Evolutionary conservation across 139 green algal genomes (phyloP).

Genomic region (Trebouxia sp.): DNA sequence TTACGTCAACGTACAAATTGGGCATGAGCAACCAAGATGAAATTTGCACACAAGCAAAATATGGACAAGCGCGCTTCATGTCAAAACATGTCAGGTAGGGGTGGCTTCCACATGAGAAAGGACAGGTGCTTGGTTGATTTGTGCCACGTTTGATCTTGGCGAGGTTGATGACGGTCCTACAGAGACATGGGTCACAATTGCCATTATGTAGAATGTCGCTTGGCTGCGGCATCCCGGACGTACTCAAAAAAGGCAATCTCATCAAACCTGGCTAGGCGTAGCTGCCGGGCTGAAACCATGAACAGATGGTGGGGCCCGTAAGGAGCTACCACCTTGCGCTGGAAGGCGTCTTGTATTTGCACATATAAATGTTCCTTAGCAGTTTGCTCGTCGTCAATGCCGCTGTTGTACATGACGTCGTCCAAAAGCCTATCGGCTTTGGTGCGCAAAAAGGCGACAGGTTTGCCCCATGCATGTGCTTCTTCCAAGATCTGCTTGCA

Average conservation of each 20-base stretch:
- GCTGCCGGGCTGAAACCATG: constrained; percentile 2
- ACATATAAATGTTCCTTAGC: constrained; percentile 13
- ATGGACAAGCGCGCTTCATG: constrained; percentile 21
- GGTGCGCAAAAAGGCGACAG: constrained; percentile 11
- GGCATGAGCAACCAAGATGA: constrained; percentile 21
- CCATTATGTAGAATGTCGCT: constrained; percentile 7
- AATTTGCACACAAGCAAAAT: constrained; percentile 21
- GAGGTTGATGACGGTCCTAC: background rate
- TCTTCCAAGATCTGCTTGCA: constrained; percentile 4
- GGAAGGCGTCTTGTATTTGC: constrained; percentile 17
- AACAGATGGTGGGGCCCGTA: constrained; percentile 8
- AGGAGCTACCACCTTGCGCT: background rate
- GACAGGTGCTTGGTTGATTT: constrained; percentile 16
- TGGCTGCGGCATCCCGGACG: constrained; percentile 6
- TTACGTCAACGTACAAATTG: background rate
- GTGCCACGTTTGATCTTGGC: constrained; percentile 22
- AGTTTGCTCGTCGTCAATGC: constrained; percentile 14
- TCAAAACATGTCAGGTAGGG: constrained; percentile 17
- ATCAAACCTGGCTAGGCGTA: constrained; percentile 8
- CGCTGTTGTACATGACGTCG: constrained; percentile 21
- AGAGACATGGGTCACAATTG: no score
- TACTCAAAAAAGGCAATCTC: constrained; percentile 13
- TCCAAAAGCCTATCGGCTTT: constrained; percentile 20
- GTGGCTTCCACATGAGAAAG: constrained; percentile 14
- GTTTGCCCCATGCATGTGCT: background rate